Base-by-base conservation (phyloP, 106 monocot genomes). In the Ottelia alismoides region DNA sequence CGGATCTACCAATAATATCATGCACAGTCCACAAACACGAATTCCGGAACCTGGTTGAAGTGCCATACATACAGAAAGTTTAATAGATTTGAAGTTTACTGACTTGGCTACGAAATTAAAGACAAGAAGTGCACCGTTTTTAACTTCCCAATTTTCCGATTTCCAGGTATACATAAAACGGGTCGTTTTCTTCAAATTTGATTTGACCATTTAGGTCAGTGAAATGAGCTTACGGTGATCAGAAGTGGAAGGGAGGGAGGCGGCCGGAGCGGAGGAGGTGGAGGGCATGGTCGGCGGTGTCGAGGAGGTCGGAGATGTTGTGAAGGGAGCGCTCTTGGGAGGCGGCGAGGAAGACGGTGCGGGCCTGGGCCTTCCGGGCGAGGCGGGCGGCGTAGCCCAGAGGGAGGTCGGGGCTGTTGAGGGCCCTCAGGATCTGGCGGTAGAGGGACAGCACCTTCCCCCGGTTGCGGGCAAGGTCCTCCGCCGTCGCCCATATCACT, bases 261-360 rank as follows among this genome's bases (percentile, higher is more conserved):
- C 70, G 68, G 2, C 82, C 86, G 57, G 67, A 44, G 26, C 79
- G 70, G 28, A 92, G 76, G 53, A 74, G 7, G 20, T 82, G 82
- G 44, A 92, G 61, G 14, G 86, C 71, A 79, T 92, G 25, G 40
- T 64, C 52, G 32, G 86, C 82, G 2, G 82, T 53, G 58, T 82
- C 76, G 16, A 92, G 31, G 56, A 86, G 82, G 24, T 92, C 86
- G 18, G 79, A 68, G 28, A 86, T 92, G 63, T 92, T 92, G 76
- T 82, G 82, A 14, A 78, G 58, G n/a, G 92, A 92, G 6, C 73
- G 51, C 71, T 92, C 86, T 59, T 82, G 78, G 24, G 76, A 58
- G 20, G 71, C 85, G 25, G 82, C 76, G n/a, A 86, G 23, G 74
- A 92, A 92, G 56, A 92, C 79, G 52, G 78, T 47, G 11, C 77